Conservation (phyloP, 192 early-diverging fungal species). For the Coemansia sp. region DNA sequence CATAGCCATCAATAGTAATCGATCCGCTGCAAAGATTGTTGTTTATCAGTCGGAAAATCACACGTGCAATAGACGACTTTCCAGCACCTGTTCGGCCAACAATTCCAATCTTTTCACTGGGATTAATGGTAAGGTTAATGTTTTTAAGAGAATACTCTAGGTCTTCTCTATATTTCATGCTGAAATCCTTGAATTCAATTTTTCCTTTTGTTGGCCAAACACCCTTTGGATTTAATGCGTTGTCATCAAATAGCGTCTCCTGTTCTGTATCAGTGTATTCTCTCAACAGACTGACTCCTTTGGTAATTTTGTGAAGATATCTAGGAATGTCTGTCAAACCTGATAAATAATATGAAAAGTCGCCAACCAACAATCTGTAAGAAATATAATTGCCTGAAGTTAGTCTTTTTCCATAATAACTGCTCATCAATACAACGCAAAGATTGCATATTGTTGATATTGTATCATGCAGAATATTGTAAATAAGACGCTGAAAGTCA, state of each 20-base stretch:
- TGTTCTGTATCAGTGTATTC: slow-evolving; percentile 38
- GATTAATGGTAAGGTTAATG: slow-evolving; percentile 25
- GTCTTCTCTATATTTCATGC: slow-evolving; percentile 58
- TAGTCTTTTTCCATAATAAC: slow-evolving; percentile 9
- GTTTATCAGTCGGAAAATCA: slow-evolving; percentile 71
- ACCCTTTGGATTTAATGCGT: slow-evolving; percentile 55
- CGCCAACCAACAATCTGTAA: neutral
- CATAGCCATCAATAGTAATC: slow-evolving; percentile 72
- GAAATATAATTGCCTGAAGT: slow-evolving; percentile 20
- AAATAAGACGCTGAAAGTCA: slow-evolving; percentile 45
- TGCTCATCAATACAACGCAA: slow-evolving; percentile 37
- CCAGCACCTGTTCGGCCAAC: slow-evolving; percentile 69
- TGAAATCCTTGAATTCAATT: slow-evolving; percentile 60
- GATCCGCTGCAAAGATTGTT: slow-evolving; percentile 39
- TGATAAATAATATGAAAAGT: slow-evolving; percentile 5
- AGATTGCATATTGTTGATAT: slow-evolving; percentile 26
- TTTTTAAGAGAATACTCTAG: slow-evolving; percentile 38
- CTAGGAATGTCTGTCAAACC: slow-evolving; percentile 17
- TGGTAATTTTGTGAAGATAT: slow-evolving; percentile 11
- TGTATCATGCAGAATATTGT: slow-evolving; percentile 23
- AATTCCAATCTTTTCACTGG: slow-evolving; percentile 60
- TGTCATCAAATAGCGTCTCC: slow-evolving; percentile 37
- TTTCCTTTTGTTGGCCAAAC: slow-evolving; percentile 68
- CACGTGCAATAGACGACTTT: slow-evolving; percentile 68
- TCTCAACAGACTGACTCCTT: slow-evolving; percentile 21